Conservation (phyloP, 2,329 filamentous ascomycete genomes). For the Cercospora sesami region DNA sequence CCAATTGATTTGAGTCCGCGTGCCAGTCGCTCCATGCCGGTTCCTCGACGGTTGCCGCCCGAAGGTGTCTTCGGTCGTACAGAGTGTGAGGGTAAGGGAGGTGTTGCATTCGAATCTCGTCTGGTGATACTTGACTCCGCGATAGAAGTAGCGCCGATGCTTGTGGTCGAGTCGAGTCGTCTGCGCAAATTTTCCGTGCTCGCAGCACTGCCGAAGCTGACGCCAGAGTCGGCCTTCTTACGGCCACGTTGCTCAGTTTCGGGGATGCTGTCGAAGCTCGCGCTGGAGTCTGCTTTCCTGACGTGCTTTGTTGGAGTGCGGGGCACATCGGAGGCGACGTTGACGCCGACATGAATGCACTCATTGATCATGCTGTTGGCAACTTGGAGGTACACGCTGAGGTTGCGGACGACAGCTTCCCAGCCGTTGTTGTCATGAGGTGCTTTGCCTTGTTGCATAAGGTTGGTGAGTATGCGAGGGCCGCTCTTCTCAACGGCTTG, state of each 20-base stretch:
- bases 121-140: conserved; percentile 27
- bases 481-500: conserved; percentile 58
- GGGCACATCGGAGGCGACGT: conserved; percentile 18
- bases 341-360: conserved; percentile 51
- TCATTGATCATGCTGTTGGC: conserved; percentile 64
- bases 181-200: conserved; percentile 11
- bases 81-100: conserved; percentile 29
- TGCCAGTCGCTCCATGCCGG: conserved; percentile 60
- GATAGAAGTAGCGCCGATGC: conserved; percentile 49
- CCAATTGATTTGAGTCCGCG: conserved; percentile 61
- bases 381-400: conserved; percentile 60
- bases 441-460: conserved; percentile 56
- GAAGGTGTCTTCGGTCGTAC: conserved; percentile 39
- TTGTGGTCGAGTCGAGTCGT: conserved; percentile 55
- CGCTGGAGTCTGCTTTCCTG: conserved; percentile 65
- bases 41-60: conserved; percentile 42
- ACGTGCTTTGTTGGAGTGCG: conserved; percentile 41
- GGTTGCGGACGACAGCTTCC: conserved; percentile 48
- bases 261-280: conserved; percentile 55
- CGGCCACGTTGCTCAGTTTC: conserved; percentile 20
- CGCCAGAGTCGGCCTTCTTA: conserved; percentile 13
- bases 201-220: conserved; percentile 13
- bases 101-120: conserved; percentile 26
- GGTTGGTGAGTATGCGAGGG: conserved; percentile 52
- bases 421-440: conserved; percentile 58